Base-by-base conservation (phyloP, 1,139 yeast genomes). In the Taphrina communis region DNA sequence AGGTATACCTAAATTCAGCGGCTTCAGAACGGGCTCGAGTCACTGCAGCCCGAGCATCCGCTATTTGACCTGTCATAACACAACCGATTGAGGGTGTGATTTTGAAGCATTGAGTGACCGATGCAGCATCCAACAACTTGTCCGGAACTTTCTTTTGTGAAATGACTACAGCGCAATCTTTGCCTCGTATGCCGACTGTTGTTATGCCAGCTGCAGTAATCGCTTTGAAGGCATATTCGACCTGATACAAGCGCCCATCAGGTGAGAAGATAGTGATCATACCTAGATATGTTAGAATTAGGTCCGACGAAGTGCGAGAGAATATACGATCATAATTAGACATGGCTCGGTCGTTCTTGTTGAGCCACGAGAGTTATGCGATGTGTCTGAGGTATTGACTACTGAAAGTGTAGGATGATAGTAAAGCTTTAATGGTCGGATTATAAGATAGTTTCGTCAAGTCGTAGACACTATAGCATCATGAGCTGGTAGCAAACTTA, bases 211-310 rank as follows among this genome's bases (percentile, higher is more conserved):
- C 87, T 51, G 96, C 87, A 76, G 93, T 94, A 78, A 95, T 92
- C 8, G 99, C 98, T 79, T 94, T 94, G 82, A 94, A 94, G 3
- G 99, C 99, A 78, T 94, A 94, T 79, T 94, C 84, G 39, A 70
- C 99, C 81, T 94, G 99, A 81, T 90, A 94, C 73, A 94, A 84
- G 80, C 99, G 88, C 65, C 99, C 99, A 79, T 94, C 99, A 36
- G 99, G 99, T 61, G 98, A 93, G 82, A 94, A 94, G 77, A 94
- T 93, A 52, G 99, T 94, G 78, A 94, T 94, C 80, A 94, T 99
- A 83, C 99, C 89, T 58, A 35, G 6, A n/a, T 2, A n/a, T 17
- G 21, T 56, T 2, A 53, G 42, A 35, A 11, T 2, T 51, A 51
- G 42, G 14, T 11, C 7, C 14, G 42, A 39, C 2, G 14, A 14